Percentiles rank a stretch among this genome's conserved stretches.
phyloP scores from a whole-genome alignment of 1,284 basidiomycete species.

The Leccinum glutinopallens region DNA sequence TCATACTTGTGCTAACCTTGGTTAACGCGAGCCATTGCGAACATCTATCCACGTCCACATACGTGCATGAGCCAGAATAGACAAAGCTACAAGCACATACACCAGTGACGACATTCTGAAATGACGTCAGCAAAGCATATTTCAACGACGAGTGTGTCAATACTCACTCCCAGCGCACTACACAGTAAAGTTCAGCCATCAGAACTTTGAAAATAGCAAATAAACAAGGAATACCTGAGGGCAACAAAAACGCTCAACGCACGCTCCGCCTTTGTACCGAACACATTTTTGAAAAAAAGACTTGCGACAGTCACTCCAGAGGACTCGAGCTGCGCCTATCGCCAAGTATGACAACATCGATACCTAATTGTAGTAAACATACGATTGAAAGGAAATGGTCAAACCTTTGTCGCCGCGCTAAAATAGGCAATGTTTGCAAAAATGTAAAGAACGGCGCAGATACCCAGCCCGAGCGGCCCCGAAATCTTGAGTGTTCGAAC shows the following conservation, averaged over 20 bases:
- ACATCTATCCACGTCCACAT: constrained; percentile 37
- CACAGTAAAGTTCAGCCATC: not conserved
- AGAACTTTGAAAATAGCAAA: not conserved
- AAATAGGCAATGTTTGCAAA: constrained; percentile 59
- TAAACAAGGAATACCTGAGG: constrained; percentile 40
- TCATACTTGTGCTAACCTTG: constrained; percentile 36
- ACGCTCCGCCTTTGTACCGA: constrained; percentile 47
- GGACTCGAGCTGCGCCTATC: constrained; percentile 44
- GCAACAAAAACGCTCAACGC: constrained; percentile 56
- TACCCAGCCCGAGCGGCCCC: constrained; percentile 51
- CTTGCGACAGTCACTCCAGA: constrained; percentile 53
- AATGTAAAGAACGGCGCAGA: constrained; percentile 50
- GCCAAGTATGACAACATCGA: not conserved
- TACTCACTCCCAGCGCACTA: constrained; percentile 35
- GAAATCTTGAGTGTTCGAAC: constrained; percentile 56
- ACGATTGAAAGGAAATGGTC: not conserved
- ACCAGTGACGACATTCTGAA: constrained; percentile 39
- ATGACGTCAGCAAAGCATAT: constrained; percentile 8
- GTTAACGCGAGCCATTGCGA: constrained; percentile 47
- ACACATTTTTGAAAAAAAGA: constrained; percentile 57
- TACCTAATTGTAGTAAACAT: not conserved
- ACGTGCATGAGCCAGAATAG: not conserved
- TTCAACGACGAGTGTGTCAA: not conserved
- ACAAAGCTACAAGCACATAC: constrained; percentile 21
- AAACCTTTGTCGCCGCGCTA: constrained; percentile 34